Evolutionary conservation across 805 yeast genomes (phyloP).

Genomic region (Diddensiella santjacobensis): DNA sequence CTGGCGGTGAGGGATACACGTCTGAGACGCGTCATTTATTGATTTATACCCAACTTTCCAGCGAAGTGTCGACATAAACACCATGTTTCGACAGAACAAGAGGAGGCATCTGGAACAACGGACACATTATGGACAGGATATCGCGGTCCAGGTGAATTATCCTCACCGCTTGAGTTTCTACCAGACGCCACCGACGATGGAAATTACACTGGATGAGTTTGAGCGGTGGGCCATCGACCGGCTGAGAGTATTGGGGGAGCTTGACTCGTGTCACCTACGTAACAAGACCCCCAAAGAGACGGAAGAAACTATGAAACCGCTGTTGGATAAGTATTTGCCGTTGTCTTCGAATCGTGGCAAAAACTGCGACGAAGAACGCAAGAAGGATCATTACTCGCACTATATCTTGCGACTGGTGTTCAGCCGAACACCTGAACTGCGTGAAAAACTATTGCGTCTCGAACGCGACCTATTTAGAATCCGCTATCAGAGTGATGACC

Average conservation of each 20-base stretch:
- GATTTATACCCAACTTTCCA: too few relatives aligned
- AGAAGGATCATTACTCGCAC: slow-evolving; percentile 90
- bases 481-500: slow-evolving; percentile 61
- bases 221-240: slow-evolving; percentile 96
- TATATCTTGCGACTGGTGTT: slow-evolving; percentile 84
- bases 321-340: slow-evolving; percentile 63
- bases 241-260: slow-evolving; percentile 73
- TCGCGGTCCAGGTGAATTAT: slow-evolving; percentile 38
- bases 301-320: slow-evolving; percentile 60
- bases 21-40: too few relatives aligned
- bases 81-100: slow-evolving; percentile 32
- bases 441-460: slow-evolving; percentile 71
- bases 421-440: slow-evolving; percentile 74
- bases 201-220: slow-evolving; percentile 87
- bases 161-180: slow-evolving; percentile 71
- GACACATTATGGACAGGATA: slow-evolving; percentile 34
- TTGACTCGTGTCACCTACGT: slow-evolving; percentile 70
- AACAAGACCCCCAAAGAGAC: slow-evolving; percentile 62
- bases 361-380: slow-evolving; percentile 50
- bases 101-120: slow-evolving; percentile 29
- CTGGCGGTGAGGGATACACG: too few relatives aligned
- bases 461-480: slow-evolving; percentile 73
- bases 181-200: slow-evolving; percentile 70
- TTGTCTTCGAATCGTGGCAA: slow-evolving; percentile 37
- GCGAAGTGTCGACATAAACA: too few relatives aligned